phyloP scores from a whole-genome alignment of 371 early-diverging fungal species.

The Mortierella sp. region DNA sequence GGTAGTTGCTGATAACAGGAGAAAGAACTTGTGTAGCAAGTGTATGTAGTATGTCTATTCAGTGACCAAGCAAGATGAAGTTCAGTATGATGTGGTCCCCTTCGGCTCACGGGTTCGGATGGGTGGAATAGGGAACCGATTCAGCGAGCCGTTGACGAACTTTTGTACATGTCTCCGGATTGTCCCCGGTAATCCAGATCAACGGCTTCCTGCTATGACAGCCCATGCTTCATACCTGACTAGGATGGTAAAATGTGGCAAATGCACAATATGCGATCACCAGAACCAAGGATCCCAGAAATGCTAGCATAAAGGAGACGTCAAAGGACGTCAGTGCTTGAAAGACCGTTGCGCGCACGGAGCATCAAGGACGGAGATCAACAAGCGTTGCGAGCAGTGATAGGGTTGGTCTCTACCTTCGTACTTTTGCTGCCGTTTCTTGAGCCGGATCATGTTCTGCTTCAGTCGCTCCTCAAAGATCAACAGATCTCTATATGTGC shows the following conservation, averaged over 20 bases:
- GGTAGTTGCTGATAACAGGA: slow-evolving; percentile 45
- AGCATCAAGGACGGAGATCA: too few species aligned
- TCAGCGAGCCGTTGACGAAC: too few species aligned
- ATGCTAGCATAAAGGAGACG: slow-evolving; percentile 11
- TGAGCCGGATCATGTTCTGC: slow-evolving; percentile 64
- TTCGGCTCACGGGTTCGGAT: too few species aligned
- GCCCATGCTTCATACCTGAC: slow-evolving; percentile 24
- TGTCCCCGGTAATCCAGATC: not conserved
- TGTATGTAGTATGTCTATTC: slow-evolving; percentile 42
- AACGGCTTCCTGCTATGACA: not conserved
- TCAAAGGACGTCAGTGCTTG: too few species aligned
- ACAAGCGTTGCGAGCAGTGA: too few species aligned
- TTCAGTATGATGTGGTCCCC: too few species aligned
- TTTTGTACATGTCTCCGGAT: too few species aligned
- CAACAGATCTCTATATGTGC: slow-evolving; percentile 71
- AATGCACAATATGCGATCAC: slow-evolving; percentile 47
- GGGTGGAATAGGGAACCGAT: too few species aligned
- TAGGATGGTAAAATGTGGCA: slow-evolving; percentile 42
- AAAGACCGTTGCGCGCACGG: too few species aligned
- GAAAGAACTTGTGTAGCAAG: slow-evolving; percentile 53
- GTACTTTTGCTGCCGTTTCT: slow-evolving; percentile 70
- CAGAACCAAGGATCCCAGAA: slow-evolving; percentile 32
- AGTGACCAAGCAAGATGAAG: not conserved
- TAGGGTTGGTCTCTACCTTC: slow-evolving; percentile 57
- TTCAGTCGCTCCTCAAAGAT: slow-evolving; percentile 76